Base-by-base conservation (phyloP, 1,284 basidiomycete genomes). In the Trametes versicolor region DNA sequence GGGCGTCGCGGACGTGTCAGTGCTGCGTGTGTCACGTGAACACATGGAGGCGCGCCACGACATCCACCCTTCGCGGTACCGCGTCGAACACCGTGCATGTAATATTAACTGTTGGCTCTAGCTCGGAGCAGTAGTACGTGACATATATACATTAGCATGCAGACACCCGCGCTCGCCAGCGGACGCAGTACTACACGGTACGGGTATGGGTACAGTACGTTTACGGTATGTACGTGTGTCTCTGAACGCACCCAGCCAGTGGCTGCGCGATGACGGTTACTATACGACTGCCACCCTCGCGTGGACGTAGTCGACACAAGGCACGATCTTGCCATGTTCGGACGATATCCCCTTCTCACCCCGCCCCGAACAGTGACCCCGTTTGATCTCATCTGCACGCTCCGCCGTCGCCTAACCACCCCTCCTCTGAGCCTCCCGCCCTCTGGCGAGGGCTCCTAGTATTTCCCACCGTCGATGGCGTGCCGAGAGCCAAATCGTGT, bases 1-100 rank as follows among this genome's bases (percentile, higher is more conserved):
- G 45, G 25, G 29, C 36, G 39, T 8, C 45, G 43, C 10, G 60
- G 66, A 65, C 66, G 66, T 68, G 66, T 68, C 63, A 65, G 48
- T 54, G 27, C 45, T 21, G 25, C 13, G 21, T 1, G 21, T 1
- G 45, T 62, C 66, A 67, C 66, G 66, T 64, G 66, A 10, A n/a
- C 41, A n/a, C 12, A 12, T 12, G 37, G 41, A 7, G 15, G 41
- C 19, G 41, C 41, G 41, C 41, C 41, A 43, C 41, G 19, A 43
- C 41, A 34, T 7, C n/a, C n/a, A n/a, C n/a, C n/a, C n/a, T n/a
- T n/a, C n/a, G n/a, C n/a, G n/a, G n/a, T n/a, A n/a, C n/a, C n/a
- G n/a, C n/a, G n/a, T n/a, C n/a, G n/a, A n/a, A n/a, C n/a, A n/a
- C n/a, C n/a, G n/a, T n/a, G n/a, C n/a, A n/a, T n/a, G n/a, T n/a